Evolutionary conservation across 257 asterid species (phyloP), one percentile per base, ranked within the genome.

Genomic region (Nicotiana tomentosiformis): DNA sequence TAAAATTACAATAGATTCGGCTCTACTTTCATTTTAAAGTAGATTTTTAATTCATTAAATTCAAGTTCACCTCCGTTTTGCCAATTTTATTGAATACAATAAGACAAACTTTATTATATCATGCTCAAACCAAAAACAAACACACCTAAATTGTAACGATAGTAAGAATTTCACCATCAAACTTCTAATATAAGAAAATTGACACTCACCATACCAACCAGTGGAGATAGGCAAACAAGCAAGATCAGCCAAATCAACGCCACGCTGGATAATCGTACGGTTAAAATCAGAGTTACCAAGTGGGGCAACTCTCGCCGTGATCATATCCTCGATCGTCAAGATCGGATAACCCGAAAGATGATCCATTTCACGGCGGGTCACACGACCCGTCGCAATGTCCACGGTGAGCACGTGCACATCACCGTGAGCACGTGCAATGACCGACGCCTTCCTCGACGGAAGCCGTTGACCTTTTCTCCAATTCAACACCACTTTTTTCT

Each of bases 251-350:
- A 93, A 72, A 84, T 93, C 99, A 51, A 96, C 97, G 15, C 99
- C 99, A 30, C 99, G 94, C 84, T 85, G 90, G 30, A 85, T 67
- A 79, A 96, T 89, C 87, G 97, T 90, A 86, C 99, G 93, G 87
- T 96, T 96, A 76, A 96, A 96, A 37, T 90, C 94, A 2, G 90
- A 87, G 85, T 88, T 90, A 1, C 89, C 90, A 32, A 96, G 87
- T 15, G 99, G 97, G 39, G 98, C 99, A 97, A 86, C 83, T 32
- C 90, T 89, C 1, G 90, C 93, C 0, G 97, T 84, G 5, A 85
- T 83, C 98, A 96, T 93, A 30, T 96, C 99, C 90, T 96, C 98
- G 20, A 96, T 79, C 33, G 99, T 96, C 97, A 96, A 85, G 10
- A 89, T 88, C 87, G 99, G 99, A 80, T 91, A 96, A 2, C 99